A percentile compares a stretch with the other conserved stretches of the same genome.
These are phyloP conservation scores for Antrodiella citrinella DNA, from an alignment of 768 basidiomycete species.

Conservation along the genomic window DNA sequence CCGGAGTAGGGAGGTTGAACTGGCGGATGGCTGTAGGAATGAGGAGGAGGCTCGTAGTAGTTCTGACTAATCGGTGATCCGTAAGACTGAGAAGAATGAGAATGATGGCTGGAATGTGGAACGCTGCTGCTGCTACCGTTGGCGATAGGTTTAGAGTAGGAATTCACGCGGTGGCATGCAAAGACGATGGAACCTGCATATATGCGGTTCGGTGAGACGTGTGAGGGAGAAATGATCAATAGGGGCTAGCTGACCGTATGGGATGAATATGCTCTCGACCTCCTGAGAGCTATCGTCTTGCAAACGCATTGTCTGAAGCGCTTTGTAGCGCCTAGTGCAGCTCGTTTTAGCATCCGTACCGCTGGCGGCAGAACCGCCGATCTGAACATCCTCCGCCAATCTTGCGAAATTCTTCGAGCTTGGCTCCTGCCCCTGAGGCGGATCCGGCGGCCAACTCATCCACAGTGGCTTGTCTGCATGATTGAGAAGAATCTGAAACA, in stretches of 20 bases:
- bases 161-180: conserved; percentile 61
- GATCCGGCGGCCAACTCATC: conserved; percentile 73
- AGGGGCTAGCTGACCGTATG: conserved; percentile 57
- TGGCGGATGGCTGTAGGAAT: background rate
- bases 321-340: conserved; percentile 79
- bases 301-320: conserved; percentile 47
- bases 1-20: background rate
- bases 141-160: conserved; percentile 26
- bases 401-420: conserved; percentile 36
- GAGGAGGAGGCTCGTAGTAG: background rate
- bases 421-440: conserved; percentile 26
- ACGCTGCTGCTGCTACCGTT: conserved; percentile 7
- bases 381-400: conserved; percentile 63
- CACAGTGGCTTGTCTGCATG: conserved; percentile 47
- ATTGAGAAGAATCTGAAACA: conserved; percentile 76
- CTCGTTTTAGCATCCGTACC: conserved; percentile 74
- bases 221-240: conserved; percentile 11
- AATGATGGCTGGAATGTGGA: conserved; percentile 6
- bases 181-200: conserved; percentile 57
- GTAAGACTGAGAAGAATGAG: background rate
- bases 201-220: conserved; percentile 5
- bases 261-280: conserved; percentile 85
- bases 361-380: conserved; percentile 39
- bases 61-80: background rate
- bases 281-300: conserved; percentile 48